Evolutionary conservation across 257 asterid genomes (phyloP).

Genomic region (Gentiana macrophylla): DNA sequence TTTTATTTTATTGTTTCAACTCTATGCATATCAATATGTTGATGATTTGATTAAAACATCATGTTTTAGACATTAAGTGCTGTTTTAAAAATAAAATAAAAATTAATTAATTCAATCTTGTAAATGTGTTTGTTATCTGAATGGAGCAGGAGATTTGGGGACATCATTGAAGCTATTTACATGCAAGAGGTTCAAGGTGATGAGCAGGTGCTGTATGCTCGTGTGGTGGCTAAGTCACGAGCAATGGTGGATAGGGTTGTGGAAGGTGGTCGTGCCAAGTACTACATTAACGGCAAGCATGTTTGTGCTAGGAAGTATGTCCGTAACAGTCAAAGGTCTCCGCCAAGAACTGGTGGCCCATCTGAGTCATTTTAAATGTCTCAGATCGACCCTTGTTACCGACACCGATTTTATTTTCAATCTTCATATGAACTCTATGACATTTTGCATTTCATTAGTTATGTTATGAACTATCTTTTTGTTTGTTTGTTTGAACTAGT

Average conservation of each 20-base stretch:
- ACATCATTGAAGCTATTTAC: constrained; percentile 43
- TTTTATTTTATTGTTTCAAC: too few species aligned
- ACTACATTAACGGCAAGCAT: constrained; percentile 66
- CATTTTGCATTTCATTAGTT: too few species aligned
- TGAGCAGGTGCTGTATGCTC: constrained; percentile 56
- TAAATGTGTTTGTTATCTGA: background rate
- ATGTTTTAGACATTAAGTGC: background rate
- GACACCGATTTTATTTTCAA: too few species aligned
- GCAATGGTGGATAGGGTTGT: constrained; percentile 28
- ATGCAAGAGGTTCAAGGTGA: constrained; percentile 57
- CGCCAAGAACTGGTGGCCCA: background rate
- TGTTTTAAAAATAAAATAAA: background rate
- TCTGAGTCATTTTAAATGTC: too few species aligned
- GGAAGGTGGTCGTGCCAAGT: constrained; percentile 45
- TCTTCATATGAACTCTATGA: too few species aligned
- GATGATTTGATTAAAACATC: background rate
- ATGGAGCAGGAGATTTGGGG: constrained; percentile 48
- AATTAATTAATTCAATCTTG: background rate
- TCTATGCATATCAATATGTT: background rate
- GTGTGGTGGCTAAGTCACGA: constrained; percentile 34
- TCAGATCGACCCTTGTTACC: too few species aligned
- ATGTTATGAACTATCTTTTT: too few species aligned
- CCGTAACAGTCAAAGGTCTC: constrained; percentile 10
- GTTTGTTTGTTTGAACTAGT: too few species aligned
- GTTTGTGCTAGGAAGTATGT: constrained; percentile 69